Percentiles rank a stretch among this genome's conserved stretches.
Evolutionary conservation across 768 basidiomycete species (phyloP).

Genomic region (Mycena capillaripes): DNA sequence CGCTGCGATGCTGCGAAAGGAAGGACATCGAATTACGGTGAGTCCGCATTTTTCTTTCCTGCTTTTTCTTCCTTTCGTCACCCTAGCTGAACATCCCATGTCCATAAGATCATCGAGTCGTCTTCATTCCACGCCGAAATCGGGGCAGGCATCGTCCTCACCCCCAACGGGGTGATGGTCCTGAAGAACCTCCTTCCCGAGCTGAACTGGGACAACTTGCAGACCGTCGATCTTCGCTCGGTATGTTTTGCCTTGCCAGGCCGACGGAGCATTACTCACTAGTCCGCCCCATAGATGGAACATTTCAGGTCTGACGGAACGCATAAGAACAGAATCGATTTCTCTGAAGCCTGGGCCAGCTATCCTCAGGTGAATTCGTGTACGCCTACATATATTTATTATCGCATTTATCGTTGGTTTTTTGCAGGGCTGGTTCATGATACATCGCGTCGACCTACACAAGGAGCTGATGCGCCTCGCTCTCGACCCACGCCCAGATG

Average conservation of each 20-base stretch:
- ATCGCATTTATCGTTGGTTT: background rate
- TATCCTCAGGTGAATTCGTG: background rate
- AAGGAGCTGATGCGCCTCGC: slow-evolving; percentile 31
- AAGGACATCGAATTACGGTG: slow-evolving; percentile 4
- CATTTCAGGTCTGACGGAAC: background rate
- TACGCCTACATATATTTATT: background rate
- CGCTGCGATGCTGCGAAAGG: slow-evolving; percentile 6
- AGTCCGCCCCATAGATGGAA: background rate
- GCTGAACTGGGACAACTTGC: background rate
- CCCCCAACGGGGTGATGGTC: slow-evolving; percentile 12
- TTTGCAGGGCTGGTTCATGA: slow-evolving; percentile 27
- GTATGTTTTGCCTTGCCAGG: background rate
- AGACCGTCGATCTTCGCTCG: background rate
- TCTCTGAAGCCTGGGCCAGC: background rate
- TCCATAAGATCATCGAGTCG: slow-evolving; percentile 26
- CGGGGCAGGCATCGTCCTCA: slow-evolving; percentile 27
- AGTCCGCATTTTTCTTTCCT: background rate
- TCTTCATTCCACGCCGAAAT: slow-evolving; percentile 29
- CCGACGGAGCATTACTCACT: too few species aligned
- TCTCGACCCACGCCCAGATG: background rate
- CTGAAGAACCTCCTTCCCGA: background rate
- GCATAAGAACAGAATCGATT: background rate
- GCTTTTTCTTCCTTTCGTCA: too few species aligned
- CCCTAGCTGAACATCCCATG: too few species aligned
- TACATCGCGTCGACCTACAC: slow-evolving; percentile 28